Conservation (phyloP, 805 yeast genomes). For the Spencermartinsiella europaea region DNA sequence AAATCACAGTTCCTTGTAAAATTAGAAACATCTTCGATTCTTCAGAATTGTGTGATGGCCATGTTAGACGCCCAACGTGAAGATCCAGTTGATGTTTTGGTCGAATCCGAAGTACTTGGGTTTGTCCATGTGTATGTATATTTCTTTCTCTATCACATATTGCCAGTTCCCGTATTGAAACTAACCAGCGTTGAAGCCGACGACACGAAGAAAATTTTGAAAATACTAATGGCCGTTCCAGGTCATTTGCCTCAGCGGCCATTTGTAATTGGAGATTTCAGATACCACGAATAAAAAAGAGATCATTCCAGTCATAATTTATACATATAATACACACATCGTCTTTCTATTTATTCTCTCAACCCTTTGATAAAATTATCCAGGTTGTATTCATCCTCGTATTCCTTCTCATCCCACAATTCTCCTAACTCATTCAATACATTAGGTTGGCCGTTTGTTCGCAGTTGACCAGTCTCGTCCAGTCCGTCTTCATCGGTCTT, state of each 20-base stretch:
- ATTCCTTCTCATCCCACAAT: constrained; percentile 94
- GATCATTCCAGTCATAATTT: not conserved
- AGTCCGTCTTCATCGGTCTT: constrained; percentile 35
- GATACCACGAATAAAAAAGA: constrained; percentile 65
- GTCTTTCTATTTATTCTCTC: constrained; percentile 30
- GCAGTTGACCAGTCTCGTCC: constrained; percentile 62
- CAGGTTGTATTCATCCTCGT: constrained; percentile 93
- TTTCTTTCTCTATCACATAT: too few species aligned
- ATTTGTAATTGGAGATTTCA: constrained; percentile 66
- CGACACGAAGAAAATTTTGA: constrained; percentile 62
- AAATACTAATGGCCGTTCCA: constrained; percentile 80
- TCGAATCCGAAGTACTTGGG: constrained; percentile 63
- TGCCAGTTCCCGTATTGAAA: too few species aligned
- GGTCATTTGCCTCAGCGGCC: constrained; percentile 75
- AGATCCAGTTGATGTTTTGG: constrained; percentile 44
- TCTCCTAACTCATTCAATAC: constrained; percentile 87
- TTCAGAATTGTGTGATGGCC: constrained; percentile 77
- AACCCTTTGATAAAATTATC: constrained; percentile 86
- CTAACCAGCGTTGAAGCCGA: constrained; percentile 48
- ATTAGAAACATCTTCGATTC: constrained; percentile 34
- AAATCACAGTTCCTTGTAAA: constrained; percentile 31
- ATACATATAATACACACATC: constrained; percentile 7
- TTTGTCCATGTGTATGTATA: constrained; percentile 51
- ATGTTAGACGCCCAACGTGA: constrained; percentile 44
- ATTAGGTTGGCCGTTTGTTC: constrained; percentile 59